These are phyloP conservation scores for Rhynchospora breviuscula DNA, from an alignment of 176 grass and related monocot genomes.

Conservation along the genomic window DNA sequence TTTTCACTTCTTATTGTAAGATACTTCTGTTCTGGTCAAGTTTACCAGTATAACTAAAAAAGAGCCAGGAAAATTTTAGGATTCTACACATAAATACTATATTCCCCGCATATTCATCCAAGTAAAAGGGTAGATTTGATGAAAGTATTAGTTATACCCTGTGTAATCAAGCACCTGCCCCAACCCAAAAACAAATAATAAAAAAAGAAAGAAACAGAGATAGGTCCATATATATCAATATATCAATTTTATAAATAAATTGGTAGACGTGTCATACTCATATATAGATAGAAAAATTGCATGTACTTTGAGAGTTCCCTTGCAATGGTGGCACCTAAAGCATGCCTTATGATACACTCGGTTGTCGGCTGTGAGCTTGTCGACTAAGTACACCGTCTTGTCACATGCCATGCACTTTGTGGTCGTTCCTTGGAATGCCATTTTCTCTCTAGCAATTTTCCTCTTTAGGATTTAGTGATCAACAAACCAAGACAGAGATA, in stretches of 20 bases:
- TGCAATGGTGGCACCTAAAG: slow-evolving; percentile 99
- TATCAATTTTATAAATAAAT: neutral
- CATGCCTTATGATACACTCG: slow-evolving; percentile 97
- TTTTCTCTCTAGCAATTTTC: neutral
- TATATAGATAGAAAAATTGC: neutral
- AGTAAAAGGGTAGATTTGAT: neutral
- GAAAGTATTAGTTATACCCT: neutral
- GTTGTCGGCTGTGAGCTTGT: slow-evolving; percentile 98
- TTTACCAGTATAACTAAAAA: neutral
- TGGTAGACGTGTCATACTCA: neutral
- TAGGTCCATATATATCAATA: neutral
- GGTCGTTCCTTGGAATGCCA: slow-evolving; percentile 78
- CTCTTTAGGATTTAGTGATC: neutral
- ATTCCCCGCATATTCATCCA: neutral
- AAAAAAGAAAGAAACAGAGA: neutral
- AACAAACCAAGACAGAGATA: neutral
- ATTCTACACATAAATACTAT: neutral
- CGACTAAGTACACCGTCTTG: slow-evolving; percentile 97
- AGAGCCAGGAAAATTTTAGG: neutral
- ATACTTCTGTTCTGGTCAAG: neutral
- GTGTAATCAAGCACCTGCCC: neutral
- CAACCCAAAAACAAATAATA: too few species aligned
- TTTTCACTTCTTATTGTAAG: neutral
- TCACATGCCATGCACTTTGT: slow-evolving; percentile 92
- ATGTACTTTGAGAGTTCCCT: slow-evolving; percentile 80